Conservation (phyloP, 441 rosid species). For the Pelargonium australe region DNA sequence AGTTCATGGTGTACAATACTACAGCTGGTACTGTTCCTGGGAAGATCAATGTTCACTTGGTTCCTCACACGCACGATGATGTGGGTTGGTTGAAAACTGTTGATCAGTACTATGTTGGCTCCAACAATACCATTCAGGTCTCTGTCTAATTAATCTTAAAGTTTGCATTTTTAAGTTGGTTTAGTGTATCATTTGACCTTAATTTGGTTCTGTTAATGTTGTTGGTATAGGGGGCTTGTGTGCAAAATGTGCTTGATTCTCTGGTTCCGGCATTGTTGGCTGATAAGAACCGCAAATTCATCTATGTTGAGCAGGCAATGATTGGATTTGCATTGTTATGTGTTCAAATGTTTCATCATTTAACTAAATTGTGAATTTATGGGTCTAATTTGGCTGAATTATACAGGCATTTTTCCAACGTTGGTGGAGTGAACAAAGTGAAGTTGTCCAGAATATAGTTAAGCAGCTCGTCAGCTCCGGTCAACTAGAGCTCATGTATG, state of each 20-base stretch:
- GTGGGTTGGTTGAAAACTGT: conserved; percentile 98
- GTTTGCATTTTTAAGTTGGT: neutral
- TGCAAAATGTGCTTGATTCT: conserved; percentile 90
- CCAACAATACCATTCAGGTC: conserved; percentile 97
- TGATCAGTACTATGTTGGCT: conserved; percentile 98
- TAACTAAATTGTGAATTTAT: neutral
- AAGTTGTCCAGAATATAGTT: conserved; percentile 45
- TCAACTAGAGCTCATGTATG: conserved; percentile 96
- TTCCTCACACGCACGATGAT: conserved; percentile 92
- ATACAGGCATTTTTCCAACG: conserved; percentile 93
- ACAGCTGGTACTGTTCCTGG: conserved; percentile 65
- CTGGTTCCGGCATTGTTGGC: conserved; percentile 71
- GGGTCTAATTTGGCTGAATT: neutral
- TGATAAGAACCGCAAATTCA: conserved; percentile 88
- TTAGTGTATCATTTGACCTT: neutral
- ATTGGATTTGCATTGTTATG: neutral
- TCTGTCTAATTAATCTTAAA: conserved; percentile 16
- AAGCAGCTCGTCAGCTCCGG: conserved; percentile 67
- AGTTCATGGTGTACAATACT: conserved; percentile 77
- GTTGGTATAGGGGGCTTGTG: conserved; percentile 69
- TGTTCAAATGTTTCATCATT: neutral
- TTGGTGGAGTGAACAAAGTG: conserved; percentile 97
- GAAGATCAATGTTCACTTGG: conserved; percentile 92
- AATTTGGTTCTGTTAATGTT: conserved; percentile 13
- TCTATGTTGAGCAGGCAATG: conserved; percentile 73